Base-by-base conservation (phyloP, 495 filamentous ascomycete species). In the Hypoxylon fuscum region DNA sequence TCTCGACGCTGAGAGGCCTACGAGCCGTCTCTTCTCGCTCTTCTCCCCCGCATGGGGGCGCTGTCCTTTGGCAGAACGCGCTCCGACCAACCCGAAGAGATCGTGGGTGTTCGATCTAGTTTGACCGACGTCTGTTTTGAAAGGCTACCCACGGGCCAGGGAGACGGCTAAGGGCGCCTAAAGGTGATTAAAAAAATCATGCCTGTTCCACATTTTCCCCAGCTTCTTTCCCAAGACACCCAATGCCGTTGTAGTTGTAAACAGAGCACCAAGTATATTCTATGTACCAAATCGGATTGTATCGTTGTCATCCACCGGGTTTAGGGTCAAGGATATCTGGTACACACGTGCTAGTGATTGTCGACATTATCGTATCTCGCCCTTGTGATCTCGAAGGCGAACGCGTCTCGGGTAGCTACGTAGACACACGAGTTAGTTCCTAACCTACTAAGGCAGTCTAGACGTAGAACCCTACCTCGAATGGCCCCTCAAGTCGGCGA, bases 341-440 rank as follows among this genome's bases (percentile, higher is more conserved):
- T 52, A 45, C 63, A 48, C 52, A 37, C 43, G 40, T 52, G 27
- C 56, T 47, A 42, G 51, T 43, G 21, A 50, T 41, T 37, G 50
- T 61, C 34, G 45, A 56, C 40, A 61, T 61, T 66, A 32, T 61
- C 56, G 56, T 61, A 37, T 48, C 25, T 48, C 37, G 51, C 18
- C 25, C 46, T 56, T 57, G 63, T 61, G 46, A 53, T 61, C 55
- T 59, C 43, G 51, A 61, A 56, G 40, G 51, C 46, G 41, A 57
- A 60, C 44, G 46, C 51, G 46, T 45, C 41, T 38, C 63, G 63
- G 63, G 56, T 66, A 66, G 50, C 52, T 57, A 55, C 63, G 52
- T 61, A 51, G 37, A 52, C 23, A 52, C 23, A 41, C 51, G 34
- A 54, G 52, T 57, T 52, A 32, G 56, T 51, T 42, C 43, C 27